phyloP scores from a whole-genome alignment of 1,284 basidiomycete genomes.

The Neonothopanus nambi region DNA sequence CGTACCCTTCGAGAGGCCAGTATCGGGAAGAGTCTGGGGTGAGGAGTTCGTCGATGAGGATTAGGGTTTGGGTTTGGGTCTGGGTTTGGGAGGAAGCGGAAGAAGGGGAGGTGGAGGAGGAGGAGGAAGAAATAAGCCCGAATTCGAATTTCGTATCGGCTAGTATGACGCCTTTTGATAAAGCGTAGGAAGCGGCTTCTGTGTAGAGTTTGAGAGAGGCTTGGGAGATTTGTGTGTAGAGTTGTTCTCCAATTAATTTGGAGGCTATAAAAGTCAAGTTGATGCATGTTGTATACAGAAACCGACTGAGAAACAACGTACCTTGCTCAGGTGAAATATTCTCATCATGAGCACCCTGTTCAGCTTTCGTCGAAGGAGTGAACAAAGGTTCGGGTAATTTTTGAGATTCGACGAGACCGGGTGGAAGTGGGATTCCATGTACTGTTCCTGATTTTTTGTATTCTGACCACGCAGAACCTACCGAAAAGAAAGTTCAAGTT shows the following conservation, averaged over 20 bases:
- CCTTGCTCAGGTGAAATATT: conserved; percentile 95
- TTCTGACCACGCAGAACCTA: conserved; percentile 94
- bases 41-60: conserved; percentile 94
- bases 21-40: conserved; percentile 98
- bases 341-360: conserved; percentile 93
- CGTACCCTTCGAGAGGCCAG: conserved; percentile 84
- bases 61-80: conserved; percentile 68
- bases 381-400: conserved; percentile 86
- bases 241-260: conserved; percentile 64
- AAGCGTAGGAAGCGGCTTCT: conserved; percentile 79
- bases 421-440: conserved; percentile 80
- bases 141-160: conserved; percentile 96
- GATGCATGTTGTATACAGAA: conserved; percentile 2
- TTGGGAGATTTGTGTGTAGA: conserved; percentile 62
- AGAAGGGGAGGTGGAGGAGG: too few species aligned
- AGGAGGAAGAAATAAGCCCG: conserved; percentile 56
- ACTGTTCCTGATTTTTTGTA: conserved; percentile 89
- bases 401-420: conserved; percentile 84
- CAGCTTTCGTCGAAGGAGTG: conserved; percentile 97
- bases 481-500: neutral
- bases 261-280: conserved; percentile 48
- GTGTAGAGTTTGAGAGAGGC: conserved; percentile 73
- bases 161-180: conserved; percentile 85
- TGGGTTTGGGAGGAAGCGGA: too few species aligned
- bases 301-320: conserved; percentile 26